Evolutionary conservation across 2,329 filamentous ascomycete genomes (phyloP), one percentile per base, ranked within the genome.

Genomic region (Dothistroma septosporum): DNA sequence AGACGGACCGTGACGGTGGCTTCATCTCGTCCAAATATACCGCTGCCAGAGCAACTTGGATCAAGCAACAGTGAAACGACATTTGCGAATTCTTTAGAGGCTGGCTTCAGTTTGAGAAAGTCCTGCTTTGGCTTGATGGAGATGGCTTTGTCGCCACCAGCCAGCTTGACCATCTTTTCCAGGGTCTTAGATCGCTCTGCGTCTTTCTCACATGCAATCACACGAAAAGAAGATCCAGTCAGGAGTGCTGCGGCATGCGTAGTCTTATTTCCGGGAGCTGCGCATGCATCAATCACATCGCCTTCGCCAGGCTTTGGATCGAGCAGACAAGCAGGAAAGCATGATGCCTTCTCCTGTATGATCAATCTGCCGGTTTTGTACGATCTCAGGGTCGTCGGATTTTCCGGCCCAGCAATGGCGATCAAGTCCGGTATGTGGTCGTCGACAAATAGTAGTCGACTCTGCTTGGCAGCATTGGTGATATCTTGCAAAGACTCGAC

Each of bases 261-360:
- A 1, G 94, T 97, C 77, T 99, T 99, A 75, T 99, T 99, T 6
- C 94, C 94, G 1, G 94, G 94, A 0, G 94, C 94, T 0, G 94
- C 91, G 73, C 93, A 97, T 0, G 90, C 90, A 75, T 99, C 94
- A n/a, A 97, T 85, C 9, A 95, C 80, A 70, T 94, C 86, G 24
- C 91, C 91, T 65, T 88, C 84, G 60, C 84, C 79, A 9, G 85
- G 78, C 0, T 77, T 78, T 0, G 89, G 86, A 55, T 96, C 82
- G 0, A 99, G 79, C 2, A 99, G 80, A 72, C 94, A 94, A 0
- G 93, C 94, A 0, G 94, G 94, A 70, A 99, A 97, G 72, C 94
- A 99, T 0, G 92, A 97, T 0, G 94, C 93, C 75, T 97, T 97
- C 72, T 97, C 94, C 74, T 99, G 94, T 24, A 97, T 79, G 61